These are phyloP conservation scores for Brassica balearica DNA, from an alignment of 441 rosid genomes.

Conservation along the genomic window DNA sequence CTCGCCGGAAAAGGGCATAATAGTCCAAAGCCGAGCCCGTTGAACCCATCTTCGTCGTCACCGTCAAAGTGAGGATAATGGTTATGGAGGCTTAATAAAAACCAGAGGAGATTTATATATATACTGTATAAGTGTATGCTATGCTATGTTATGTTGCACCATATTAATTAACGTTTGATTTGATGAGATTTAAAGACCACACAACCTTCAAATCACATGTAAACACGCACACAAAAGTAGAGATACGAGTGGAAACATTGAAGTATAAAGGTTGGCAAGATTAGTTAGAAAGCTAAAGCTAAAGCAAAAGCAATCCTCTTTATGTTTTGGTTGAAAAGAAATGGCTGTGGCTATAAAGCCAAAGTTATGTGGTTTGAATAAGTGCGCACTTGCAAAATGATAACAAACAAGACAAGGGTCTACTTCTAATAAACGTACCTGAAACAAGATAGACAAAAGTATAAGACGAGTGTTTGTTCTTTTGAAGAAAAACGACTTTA, in stretches of 20 bases:
- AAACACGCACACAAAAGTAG: neutral
- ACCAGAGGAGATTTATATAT: neutral
- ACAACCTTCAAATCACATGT: slow-evolving; percentile 1
- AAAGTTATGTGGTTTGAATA: slow-evolving; percentile 3
- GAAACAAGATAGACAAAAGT: slow-evolving; percentile 19
- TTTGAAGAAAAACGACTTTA: neutral
- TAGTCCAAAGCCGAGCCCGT: slow-evolving; percentile 71
- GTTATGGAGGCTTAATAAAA: slow-evolving; percentile 19
- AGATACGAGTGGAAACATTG: slow-evolving; percentile 15
- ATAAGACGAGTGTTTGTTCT: slow-evolving; percentile 4
- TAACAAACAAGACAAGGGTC: slow-evolving; percentile 28
- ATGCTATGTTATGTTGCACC: neutral
- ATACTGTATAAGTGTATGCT: neutral
- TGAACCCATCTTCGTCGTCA: slow-evolving; percentile 41
- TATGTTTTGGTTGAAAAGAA: slow-evolving; percentile 2
- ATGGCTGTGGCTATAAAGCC: neutral
- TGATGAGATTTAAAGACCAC: slow-evolving; percentile 8
- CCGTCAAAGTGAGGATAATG: slow-evolving; percentile 33
- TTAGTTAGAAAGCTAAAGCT: slow-evolving; percentile 4
- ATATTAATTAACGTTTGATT: neutral
- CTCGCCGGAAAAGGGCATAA: slow-evolving; percentile 43
- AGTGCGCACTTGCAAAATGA: slow-evolving; percentile 17
- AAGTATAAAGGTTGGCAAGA: slow-evolving; percentile 7
- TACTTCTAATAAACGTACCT: slow-evolving; percentile 2
- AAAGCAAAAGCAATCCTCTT: slow-evolving; percentile 12